Percentiles rank a stretch among this genome's conserved stretches.
Conservation (phyloP, 495 filamentous ascomycete species). For the Penicillium macrosclerotiorum region DNA sequence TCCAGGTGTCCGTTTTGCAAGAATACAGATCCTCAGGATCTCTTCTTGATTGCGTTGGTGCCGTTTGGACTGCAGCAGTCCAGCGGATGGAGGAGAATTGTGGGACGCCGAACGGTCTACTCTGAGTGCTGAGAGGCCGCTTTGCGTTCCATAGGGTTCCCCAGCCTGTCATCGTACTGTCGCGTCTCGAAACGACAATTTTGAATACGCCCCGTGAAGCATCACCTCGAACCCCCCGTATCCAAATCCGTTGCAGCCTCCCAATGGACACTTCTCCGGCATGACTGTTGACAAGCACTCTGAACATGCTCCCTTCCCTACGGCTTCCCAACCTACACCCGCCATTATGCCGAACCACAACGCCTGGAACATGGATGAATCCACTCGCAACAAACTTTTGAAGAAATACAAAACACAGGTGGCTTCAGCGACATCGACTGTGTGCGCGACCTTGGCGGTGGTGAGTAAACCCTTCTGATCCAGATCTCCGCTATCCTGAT, state of each 20-base stretch:
- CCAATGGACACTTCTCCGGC: slow-evolving; percentile 36
- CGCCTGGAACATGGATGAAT: slow-evolving; percentile 41
- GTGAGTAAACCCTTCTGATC: slow-evolving; percentile 25
- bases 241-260: slow-evolving; percentile 2
- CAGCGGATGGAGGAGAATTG: slow-evolving; percentile 44
- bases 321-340: slow-evolving; percentile 28
- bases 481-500: neutral
- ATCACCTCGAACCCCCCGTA: slow-evolving; percentile 1
- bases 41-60: neutral
- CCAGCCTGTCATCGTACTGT: slow-evolving; percentile 33
- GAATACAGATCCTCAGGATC: neutral
- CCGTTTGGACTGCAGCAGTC: slow-evolving; percentile 13
- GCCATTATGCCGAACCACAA: slow-evolving; percentile 33
- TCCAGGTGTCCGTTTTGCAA: too few relatives aligned
- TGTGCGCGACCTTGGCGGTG: slow-evolving; percentile 46
- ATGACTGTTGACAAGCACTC: slow-evolving; percentile 45
- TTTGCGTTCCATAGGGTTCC: slow-evolving; percentile 55
- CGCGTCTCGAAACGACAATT: slow-evolving; percentile 9
- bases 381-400: slow-evolving; percentile 39
- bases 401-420: slow-evolving; percentile 49
- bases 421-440: slow-evolving; percentile 41
- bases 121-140: slow-evolving; percentile 48
- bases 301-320: slow-evolving; percentile 43
- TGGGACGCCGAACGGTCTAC: slow-evolving; percentile 53
- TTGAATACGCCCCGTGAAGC: too few relatives aligned